Conservation (phyloP, 768 basidiomycete genomes). For the Coprinopsis sp. region DNA sequence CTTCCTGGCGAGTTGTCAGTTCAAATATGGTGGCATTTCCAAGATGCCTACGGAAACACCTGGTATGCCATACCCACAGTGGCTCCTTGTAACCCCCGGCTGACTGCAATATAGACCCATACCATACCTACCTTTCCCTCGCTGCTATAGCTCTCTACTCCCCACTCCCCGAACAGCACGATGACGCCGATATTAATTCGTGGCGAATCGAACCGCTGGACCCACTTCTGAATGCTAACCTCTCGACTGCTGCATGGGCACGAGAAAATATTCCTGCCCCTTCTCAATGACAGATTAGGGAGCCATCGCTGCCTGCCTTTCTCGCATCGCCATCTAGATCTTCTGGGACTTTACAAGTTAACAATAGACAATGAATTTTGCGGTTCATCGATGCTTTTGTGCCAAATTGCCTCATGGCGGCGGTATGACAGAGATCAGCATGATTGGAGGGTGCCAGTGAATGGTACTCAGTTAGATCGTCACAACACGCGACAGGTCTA, state of each 20-base stretch:
- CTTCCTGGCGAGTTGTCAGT: constrained; percentile 78
- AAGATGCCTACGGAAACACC: constrained; percentile 79
- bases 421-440: too few relatives aligned
- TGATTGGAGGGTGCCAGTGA: too few relatives aligned
- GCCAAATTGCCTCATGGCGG: too few relatives aligned
- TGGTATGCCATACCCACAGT: constrained; percentile 40
- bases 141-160: constrained; percentile 74
- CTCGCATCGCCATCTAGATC: too few relatives aligned
- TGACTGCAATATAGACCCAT: constrained; percentile 87
- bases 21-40: constrained; percentile 82
- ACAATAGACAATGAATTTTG: too few relatives aligned
- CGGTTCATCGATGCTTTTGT: too few relatives aligned
- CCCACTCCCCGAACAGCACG: constrained; percentile 31
- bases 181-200: constrained; percentile 22
- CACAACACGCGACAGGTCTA: too few relatives aligned
- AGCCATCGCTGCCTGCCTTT: background rate
- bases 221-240: constrained; percentile 65
- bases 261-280: constrained; percentile 46
- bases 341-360: too few relatives aligned
- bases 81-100: background rate
- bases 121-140: constrained; percentile 89
- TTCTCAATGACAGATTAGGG: background rate
- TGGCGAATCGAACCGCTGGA: constrained; percentile 64
- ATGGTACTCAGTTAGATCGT: too few relatives aligned
- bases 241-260: constrained; percentile 65